These are phyloP conservation scores for Syzygium malaccense DNA, from an alignment of 441 rosid genomes.

Conservation along the genomic window DNA sequence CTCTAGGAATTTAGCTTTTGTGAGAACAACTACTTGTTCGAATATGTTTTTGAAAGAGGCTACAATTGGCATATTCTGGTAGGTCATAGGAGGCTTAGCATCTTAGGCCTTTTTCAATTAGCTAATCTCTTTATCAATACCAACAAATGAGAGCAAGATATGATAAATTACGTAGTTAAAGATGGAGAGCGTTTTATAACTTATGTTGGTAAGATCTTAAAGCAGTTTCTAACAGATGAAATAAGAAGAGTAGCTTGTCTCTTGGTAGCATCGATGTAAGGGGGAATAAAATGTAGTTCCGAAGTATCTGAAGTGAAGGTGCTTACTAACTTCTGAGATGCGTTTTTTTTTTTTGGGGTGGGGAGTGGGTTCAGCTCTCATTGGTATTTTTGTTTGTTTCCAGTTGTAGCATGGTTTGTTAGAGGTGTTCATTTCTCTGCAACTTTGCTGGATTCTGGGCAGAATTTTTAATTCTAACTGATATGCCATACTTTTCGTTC, in stretches of 20 bases:
- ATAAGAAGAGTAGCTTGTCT: background rate
- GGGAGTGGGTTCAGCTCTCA: background rate
- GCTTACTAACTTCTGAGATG: background rate
- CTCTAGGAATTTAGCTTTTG: background rate
- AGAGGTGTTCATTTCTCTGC: background rate
- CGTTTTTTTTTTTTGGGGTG: background rate
- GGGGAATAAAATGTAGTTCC: background rate
- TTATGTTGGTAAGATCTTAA: background rate
- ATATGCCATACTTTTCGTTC: background rate
- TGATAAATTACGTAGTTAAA: background rate
- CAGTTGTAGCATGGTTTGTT: background rate
- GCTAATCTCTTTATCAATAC: background rate
- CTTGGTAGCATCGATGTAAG: background rate
- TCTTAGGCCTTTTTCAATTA: background rate
- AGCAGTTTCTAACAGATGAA: background rate
- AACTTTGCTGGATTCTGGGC: background rate
- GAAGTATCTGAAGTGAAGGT: background rate
- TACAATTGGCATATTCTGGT: background rate
- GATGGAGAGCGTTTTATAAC: background rate
- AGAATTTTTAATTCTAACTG: background rate
- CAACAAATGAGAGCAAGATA: background rate
- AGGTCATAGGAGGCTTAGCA: background rate
- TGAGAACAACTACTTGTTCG: background rate
- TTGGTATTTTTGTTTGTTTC: background rate
- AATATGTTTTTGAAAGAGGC: background rate